Base-by-base conservation (phyloP, 257 asterid genomes). In the Eustoma russellianum region DNA sequence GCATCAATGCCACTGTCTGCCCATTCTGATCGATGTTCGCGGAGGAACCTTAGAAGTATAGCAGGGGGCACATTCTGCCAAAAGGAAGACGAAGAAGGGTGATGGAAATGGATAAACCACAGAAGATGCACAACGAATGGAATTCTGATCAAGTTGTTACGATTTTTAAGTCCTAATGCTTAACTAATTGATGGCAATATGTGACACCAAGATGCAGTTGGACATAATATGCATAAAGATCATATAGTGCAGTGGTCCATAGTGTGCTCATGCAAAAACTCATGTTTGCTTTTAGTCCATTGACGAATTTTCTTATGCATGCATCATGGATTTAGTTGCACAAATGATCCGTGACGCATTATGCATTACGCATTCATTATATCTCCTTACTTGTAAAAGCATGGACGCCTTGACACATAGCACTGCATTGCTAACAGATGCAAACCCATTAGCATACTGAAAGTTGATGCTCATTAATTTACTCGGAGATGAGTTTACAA, bases 1-100 rank as follows among this genome's bases (percentile, higher is more conserved):
- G 98, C 92, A 61, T 91, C 98, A 47, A 87, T 79, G 14, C 92
- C 89, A 66, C 82, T 82, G 70, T 88, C 97, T 30, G 99, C 95
- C 99, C 97, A 92, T 65, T 92, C 99, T 13, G 97, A 88, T 33
- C 99, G 82, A 67, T 92, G 99, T 54, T 92, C 97, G 57, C 97
- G 71, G 57, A 92, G 68, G 76, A 92, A 92, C 72, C 97, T 73
- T 51, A 92, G 60, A 68, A 92, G 80, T 56, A 92, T 73, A 45
- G 95, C 86, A 1, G 99, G 97, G 48, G 99, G 94, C 45, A 92
- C 97, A 50, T 92, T 85, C 97, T 73, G 59, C 51, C 45, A 61
- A 41, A 57, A 58, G n/a, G 33, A 49, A 12, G 41, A 18, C 34
- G 43, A 55, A 53, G 17, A 35, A 48, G 17, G 16, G 15, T 11